These are phyloP conservation scores for Coemansia sp. DNA, from an alignment of 192 early-diverging fungal species.

Conservation along the genomic window DNA sequence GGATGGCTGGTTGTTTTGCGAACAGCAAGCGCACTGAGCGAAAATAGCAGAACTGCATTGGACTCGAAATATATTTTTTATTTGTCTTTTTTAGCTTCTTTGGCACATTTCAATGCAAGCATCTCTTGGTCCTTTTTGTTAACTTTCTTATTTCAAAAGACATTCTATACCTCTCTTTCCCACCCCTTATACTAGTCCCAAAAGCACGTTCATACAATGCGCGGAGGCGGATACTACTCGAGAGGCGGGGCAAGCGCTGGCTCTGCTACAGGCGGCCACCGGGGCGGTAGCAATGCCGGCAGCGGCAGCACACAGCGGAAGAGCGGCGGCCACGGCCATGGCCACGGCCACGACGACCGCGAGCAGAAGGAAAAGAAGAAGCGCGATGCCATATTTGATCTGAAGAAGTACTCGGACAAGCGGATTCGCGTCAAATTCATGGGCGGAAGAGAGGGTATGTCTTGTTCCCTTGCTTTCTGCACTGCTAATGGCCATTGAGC, in stretches of 20 bases:
- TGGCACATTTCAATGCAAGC: too few species aligned
- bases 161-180: neutral
- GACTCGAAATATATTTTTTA: neutral
- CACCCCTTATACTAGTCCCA: neutral
- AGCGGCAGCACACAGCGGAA: conserved; percentile 49
- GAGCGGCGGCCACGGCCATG: conserved; percentile 33
- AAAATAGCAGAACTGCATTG: too few species aligned
- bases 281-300: conserved; percentile 28
- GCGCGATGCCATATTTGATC: conserved; percentile 90
- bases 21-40: too few species aligned
- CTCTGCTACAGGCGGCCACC: conserved; percentile 52
- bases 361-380: conserved; percentile 59
- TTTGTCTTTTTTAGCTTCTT: neutral
- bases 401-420: conserved; percentile 91
- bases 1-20: too few species aligned
- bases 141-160: too few species aligned
- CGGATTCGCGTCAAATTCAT: conserved; percentile 89
- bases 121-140: too few species aligned
- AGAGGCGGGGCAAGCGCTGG: conserved; percentile 53
- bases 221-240: conserved; percentile 53
- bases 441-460: conserved; percentile 86
- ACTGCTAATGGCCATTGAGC: too few species aligned
- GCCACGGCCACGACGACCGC: conserved; percentile 52
- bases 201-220: conserved; percentile 25
- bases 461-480: too few species aligned